These are phyloP conservation scores for Oldenlandia corymbosa DNA, from an alignment of 257 asterid species.

Conservation along the genomic window DNA sequence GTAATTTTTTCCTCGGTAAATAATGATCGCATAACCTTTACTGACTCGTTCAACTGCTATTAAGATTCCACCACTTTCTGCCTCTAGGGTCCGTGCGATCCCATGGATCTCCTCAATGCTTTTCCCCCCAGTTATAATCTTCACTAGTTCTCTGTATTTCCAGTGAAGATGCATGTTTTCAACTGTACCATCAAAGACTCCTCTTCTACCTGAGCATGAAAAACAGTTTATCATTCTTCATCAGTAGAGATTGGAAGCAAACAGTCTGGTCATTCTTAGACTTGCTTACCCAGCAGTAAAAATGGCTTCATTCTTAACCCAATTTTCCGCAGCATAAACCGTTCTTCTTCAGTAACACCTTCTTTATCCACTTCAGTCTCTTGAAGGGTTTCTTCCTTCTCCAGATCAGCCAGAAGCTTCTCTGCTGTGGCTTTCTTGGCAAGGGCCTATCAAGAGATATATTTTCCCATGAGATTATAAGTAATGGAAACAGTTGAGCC, in stretches of 20 bases:
- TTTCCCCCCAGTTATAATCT: slow-evolving; percentile 66
- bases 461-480: slow-evolving; percentile 14
- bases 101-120: slow-evolving; percentile 63
- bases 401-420: slow-evolving; percentile 65
- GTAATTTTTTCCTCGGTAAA: slow-evolving; percentile 95
- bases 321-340: slow-evolving; percentile 86
- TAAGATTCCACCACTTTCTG: slow-evolving; percentile 96
- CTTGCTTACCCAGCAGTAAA: slow-evolving; percentile 71
- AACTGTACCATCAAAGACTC: slow-evolving; percentile 92
- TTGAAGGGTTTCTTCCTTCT: slow-evolving; percentile 47
- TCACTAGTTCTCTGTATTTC: slow-evolving; percentile 97
- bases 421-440: slow-evolving; percentile 73
- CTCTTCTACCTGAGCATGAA: slow-evolving; percentile 73
- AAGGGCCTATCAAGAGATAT: slow-evolving; percentile 57
- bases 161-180: slow-evolving; percentile 99
- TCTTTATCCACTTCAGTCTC: slow-evolving; percentile 69
- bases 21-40: slow-evolving; percentile 77
- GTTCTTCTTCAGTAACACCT: slow-evolving; percentile 97
- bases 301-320: slow-evolving; percentile 88
- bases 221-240: slow-evolving; percentile 3
- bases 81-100: slow-evolving; percentile 69
- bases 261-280: neutral
- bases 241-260: neutral
- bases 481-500: slow-evolving; percentile 17
- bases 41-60: slow-evolving; percentile 84